Evolutionary conservation across 1,284 basidiomycete genomes (phyloP).

Genomic region (Inonotus obliquus): DNA sequence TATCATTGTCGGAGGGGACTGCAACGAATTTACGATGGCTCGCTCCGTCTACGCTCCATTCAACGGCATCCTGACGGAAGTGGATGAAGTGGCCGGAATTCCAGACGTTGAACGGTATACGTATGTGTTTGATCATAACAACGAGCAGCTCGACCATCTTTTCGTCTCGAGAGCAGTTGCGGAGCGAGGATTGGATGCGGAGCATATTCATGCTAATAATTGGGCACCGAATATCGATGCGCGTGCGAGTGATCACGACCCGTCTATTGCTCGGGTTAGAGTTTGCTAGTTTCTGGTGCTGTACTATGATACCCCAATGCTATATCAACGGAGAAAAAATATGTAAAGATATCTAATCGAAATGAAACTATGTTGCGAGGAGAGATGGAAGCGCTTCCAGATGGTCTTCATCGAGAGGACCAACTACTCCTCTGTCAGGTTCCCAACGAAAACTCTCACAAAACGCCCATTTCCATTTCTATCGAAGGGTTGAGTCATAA

Average conservation of each 20-base stretch:
- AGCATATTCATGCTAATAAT: conserved; percentile 60
- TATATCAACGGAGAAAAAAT: not conserved
- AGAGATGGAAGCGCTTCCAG: conserved; percentile 23
- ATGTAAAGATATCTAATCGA: not conserved
- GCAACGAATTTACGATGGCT: conserved; percentile 57
- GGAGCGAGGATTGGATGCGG: conserved; percentile 37
- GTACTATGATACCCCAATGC: not conserved
- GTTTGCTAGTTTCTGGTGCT: conserved; percentile 31
- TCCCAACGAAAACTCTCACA: conserved; percentile 46
- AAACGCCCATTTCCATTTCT: conserved; percentile 64
- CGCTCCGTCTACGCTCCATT: conserved; percentile 48
- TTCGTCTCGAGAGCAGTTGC: conserved; percentile 48
- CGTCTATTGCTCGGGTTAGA: conserved; percentile 45
- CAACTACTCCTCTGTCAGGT: conserved; percentile 36
- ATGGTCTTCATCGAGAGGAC: conserved; percentile 32
- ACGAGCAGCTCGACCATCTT: conserved; percentile 54
- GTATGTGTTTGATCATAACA: conserved; percentile 57
- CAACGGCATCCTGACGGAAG: conserved; percentile 39
- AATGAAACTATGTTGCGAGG: not conserved
- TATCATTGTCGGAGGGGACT: conserved; percentile 56
- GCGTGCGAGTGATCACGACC: conserved; percentile 56
- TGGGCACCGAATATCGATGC: conserved; percentile 40
- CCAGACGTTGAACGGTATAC: conserved; percentile 52
- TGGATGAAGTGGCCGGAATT: conserved; percentile 46
- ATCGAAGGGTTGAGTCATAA: conserved; percentile 1